Evolutionary conservation across 2,329 filamentous ascomycete species (phyloP), one percentile per base, ranked within the genome.

Genomic region (Helminthosporium solani): DNA sequence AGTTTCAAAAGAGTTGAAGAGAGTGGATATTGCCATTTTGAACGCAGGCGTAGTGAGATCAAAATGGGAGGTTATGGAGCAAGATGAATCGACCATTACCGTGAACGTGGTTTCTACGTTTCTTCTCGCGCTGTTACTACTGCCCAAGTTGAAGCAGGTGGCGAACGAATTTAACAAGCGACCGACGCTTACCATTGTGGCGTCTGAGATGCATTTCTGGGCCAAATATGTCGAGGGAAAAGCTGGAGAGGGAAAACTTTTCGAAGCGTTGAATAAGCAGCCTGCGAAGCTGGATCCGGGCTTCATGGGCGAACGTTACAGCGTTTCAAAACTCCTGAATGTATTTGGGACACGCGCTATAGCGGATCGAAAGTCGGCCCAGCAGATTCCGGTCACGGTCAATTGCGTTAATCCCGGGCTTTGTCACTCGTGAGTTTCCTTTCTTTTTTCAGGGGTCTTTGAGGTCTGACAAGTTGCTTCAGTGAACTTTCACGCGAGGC

Each of bases 71-170:
- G 48, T 57, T 3, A 54, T 53, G 2, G 57, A 57, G 33, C 54
- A 66, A 18, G 61, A 67, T 33, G 70, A 72, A 34, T 47, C 44
- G 0, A 67, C 61, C 14, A 61, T 73, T 14, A 69, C 69, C 3
- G 61, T 72, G 3, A 74, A 75, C 40, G 67, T 73, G 0, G 56
- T 73, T 0, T 67, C 65, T 2, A 72, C 73, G 2, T 63, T 68
- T 9, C 51, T 75, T 2, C 61, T 75, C 2, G 59, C 61, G 0
- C 52, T 67, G 6, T 46, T 59, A 0, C 45, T 68, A 0, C 40
- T 68, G 0, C 63, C 66, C 0, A 64, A 61, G 43, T 50, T 70
- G 12, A 50, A 47, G 12, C 41, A 52, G 15, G 66, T 60, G 12
- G 60, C 60, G 1, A 39, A 30, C 2, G 46, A 49, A 12, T 64